Percentiles rank a stretch among this genome's conserved stretches.
phyloP scores from a whole-genome alignment of 2,329 filamentous ascomycete genomes.

The Diaporthe destruens region DNA sequence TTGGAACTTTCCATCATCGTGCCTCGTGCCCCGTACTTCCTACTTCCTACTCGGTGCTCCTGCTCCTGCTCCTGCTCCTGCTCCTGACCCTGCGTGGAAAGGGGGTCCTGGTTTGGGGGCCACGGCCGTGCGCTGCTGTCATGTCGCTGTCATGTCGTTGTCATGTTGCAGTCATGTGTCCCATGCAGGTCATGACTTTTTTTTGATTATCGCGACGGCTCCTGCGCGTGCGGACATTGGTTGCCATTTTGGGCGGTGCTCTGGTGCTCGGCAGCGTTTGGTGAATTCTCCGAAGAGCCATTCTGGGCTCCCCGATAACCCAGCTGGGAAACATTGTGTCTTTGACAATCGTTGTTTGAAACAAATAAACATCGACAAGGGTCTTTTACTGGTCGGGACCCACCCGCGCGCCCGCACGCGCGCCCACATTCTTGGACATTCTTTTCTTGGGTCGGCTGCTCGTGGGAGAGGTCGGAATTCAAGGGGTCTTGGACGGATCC shows the following conservation, averaged over 20 bases:
- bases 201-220: not conserved
- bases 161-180: too few relatives aligned
- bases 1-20: not conserved
- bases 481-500: slow-evolving; percentile 35
- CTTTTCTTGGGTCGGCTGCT: slow-evolving; percentile 15
- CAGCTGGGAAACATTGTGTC: slow-evolving; percentile 21
- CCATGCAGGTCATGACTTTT: slow-evolving; percentile 5
- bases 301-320: slow-evolving; percentile 7
- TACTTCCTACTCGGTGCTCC: not conserved
- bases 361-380: slow-evolving; percentile 36
- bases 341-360: slow-evolving; percentile 38
- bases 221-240: slow-evolving; percentile 25
- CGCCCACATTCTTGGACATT: not conserved
- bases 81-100: slow-evolving; percentile 13
- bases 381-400: not conserved
- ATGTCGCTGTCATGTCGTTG: too few relatives aligned
- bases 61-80: not conserved
- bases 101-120: slow-evolving; percentile 10
- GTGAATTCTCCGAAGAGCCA: slow-evolving; percentile 10
- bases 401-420: not conserved
- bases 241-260: slow-evolving; percentile 25
- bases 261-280: slow-evolving; percentile 19
- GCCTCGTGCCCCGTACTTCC: not conserved
- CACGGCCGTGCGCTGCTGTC: not conserved
- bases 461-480: slow-evolving; percentile 34